phyloP scores from a whole-genome alignment of 2,329 filamentous ascomycete genomes.

The Phialophora expanda region DNA sequence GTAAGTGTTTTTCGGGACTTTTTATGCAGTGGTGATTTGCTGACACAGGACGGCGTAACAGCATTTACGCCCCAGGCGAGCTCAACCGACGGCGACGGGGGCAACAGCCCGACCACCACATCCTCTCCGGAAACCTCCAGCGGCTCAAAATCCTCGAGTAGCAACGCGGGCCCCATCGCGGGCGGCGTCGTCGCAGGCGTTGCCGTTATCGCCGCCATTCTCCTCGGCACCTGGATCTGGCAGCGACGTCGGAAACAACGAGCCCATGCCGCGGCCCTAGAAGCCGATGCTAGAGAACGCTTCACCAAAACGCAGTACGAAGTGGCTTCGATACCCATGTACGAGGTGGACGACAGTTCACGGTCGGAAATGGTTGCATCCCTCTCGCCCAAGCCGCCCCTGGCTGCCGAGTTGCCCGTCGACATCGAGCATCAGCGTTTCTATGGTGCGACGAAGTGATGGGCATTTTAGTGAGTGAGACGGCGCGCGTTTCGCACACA shows the following conservation, averaged over 20 bases:
- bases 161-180: slow-evolving; percentile 17
- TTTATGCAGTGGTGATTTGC: not conserved
- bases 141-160: not conserved
- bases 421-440: not conserved
- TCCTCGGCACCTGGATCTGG: slow-evolving; percentile 14
- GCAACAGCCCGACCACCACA: slow-evolving; percentile 2
- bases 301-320: not conserved
- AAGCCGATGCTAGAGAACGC: not conserved
- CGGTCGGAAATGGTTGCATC: slow-evolving; percentile 16
- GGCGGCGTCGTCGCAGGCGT: slow-evolving; percentile 33
- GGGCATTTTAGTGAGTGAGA: not conserved
- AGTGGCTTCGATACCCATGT: slow-evolving; percentile 1
- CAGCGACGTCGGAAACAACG: slow-evolving; percentile 5
- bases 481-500: not conserved
- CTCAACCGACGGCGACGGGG: not conserved
- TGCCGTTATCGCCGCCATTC: slow-evolving; percentile 18
- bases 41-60: not conserved
- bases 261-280: not conserved
- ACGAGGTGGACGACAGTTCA: slow-evolving; percentile 16
- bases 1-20: slow-evolving; percentile 1
- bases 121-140: not conserved
- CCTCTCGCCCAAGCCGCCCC: slow-evolving; percentile 19
- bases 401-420: slow-evolving; percentile 27
- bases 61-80: slow-evolving; percentile 8
- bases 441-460: slow-evolving; percentile 1